These are phyloP conservation scores for Amanita pallidorosea DNA, from an alignment of 768 basidiomycete genomes.

Conservation along the genomic window DNA sequence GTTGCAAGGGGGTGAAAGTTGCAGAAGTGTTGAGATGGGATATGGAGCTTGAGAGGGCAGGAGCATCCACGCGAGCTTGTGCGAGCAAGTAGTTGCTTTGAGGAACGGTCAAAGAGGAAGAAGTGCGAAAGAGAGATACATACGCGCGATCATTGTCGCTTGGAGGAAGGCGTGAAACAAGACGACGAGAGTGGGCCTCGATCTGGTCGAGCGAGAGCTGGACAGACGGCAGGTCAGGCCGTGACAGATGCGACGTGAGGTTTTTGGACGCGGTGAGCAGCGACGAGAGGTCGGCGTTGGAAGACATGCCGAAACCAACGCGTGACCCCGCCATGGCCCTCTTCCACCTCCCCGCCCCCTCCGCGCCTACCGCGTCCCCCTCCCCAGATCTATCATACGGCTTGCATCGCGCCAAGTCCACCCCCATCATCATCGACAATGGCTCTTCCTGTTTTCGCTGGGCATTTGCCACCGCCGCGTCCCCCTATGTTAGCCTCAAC, in stretches of 20 bases:
- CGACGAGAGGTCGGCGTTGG: conserved; percentile 48
- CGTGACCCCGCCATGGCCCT: not conserved
- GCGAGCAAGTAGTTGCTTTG: conserved; percentile 84
- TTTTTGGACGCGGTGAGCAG: conserved; percentile 60
- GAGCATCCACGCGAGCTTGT: conserved; percentile 87
- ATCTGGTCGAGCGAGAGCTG: conserved; percentile 91
- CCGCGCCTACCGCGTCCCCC: not conserved
- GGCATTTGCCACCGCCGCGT: conserved; percentile 59
- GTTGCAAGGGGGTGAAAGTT: conserved; percentile 84
- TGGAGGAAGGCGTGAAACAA: conserved; percentile 57
- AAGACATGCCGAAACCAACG: not conserved
- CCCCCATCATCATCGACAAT: conserved; percentile 82
- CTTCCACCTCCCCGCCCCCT: conserved; percentile 2
- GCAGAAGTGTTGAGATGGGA: conserved; percentile 71
- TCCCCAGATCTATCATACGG: conserved; percentile 31
- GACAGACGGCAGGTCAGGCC: conserved; percentile 79
- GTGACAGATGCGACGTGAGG: conserved; percentile 66
- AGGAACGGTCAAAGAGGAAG: conserved; percentile 2
- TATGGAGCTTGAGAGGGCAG: conserved; percentile 76
- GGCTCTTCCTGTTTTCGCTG: conserved; percentile 76
- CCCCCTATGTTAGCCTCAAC: conserved; percentile 56
- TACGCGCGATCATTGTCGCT: conserved; percentile 69
- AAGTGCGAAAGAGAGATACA: conserved; percentile 15
- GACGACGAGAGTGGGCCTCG: conserved; percentile 81
- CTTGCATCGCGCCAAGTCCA: conserved; percentile 33